These are phyloP conservation scores for Dothideomycetes sp. DNA, from an alignment of 2,329 filamentous ascomycete species.

Conservation along the genomic window DNA sequence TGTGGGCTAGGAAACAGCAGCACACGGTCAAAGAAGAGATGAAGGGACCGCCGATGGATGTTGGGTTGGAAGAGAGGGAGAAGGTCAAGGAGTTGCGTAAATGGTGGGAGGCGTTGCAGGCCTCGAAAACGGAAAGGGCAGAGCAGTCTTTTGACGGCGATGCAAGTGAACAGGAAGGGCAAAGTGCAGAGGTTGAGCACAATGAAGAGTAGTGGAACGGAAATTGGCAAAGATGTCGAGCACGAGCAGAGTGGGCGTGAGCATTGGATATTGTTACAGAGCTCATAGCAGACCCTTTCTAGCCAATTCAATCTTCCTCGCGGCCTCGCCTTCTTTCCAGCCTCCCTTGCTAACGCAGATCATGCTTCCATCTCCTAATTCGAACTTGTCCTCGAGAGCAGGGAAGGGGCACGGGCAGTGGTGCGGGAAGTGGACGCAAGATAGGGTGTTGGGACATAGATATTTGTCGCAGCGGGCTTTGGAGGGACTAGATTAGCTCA, in stretches of 20 bases:
- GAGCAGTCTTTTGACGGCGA: too few species aligned
- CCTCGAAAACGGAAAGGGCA: not conserved
- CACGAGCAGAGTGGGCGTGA: not conserved
- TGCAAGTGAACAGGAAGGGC: too few species aligned
- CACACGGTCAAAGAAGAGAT: conserved; percentile 27
- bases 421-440: conserved; percentile 92
- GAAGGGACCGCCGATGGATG: conserved; percentile 34
- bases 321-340: conserved; percentile 59
- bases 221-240: too few species aligned
- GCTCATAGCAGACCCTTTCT: conserved; percentile 61
- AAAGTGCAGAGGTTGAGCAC: too few species aligned
- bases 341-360: conserved; percentile 68
- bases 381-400: conserved; percentile 51
- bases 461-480: conserved; percentile 83
- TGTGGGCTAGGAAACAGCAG: conserved; percentile 16
- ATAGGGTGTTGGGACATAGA: conserved; percentile 85
- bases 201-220: too few species aligned
- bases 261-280: too few species aligned
- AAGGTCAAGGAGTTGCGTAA: conserved; percentile 27
- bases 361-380: conserved; percentile 62
- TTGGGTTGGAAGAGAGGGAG: conserved; percentile 32
- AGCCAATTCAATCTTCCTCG: conserved; percentile 67
- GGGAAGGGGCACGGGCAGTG: conserved; percentile 87
- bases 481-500: too few species aligned
- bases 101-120: conserved; percentile 23